Percentiles rank a stretch among this genome's conserved stretches.
phyloP scores from a whole-genome alignment of 2,329 filamentous ascomycete species.

The Ascocoryne sarcoides region DNA sequence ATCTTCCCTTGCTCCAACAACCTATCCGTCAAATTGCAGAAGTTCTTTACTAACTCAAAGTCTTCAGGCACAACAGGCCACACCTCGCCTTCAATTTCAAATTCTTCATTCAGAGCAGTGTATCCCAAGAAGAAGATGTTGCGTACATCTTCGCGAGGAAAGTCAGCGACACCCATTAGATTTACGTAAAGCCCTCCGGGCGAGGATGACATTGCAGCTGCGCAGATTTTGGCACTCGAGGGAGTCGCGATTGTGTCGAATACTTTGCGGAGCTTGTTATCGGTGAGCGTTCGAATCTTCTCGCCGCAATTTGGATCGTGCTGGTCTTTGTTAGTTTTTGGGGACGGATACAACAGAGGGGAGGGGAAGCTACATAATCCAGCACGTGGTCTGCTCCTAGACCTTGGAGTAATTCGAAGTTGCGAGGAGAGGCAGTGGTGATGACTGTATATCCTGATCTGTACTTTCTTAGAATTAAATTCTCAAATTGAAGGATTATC shows the following conservation, averaged over 20 bases:
- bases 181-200: constrained; percentile 44
- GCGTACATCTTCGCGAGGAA: constrained; percentile 21
- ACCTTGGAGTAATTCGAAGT: constrained; percentile 36
- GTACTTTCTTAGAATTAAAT: background rate
- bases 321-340: background rate
- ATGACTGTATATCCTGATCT: constrained; percentile 22
- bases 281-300: background rate
- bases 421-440: constrained; percentile 37
- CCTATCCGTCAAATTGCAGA: constrained; percentile 26
- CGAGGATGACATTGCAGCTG: constrained; percentile 13
- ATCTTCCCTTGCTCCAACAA: constrained; percentile 30
- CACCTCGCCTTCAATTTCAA: constrained; percentile 14
- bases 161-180: constrained; percentile 31
- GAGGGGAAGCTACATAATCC: constrained; percentile 32
- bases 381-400: constrained; percentile 39
- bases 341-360: too few relatives aligned
- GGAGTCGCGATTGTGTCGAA: constrained; percentile 10
- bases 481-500: constrained; percentile 28
- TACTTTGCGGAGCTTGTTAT: background rate
- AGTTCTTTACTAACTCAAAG: constrained; percentile 27
- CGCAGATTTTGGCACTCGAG: constrained; percentile 11
- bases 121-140: constrained; percentile 31
- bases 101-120: constrained; percentile 30
- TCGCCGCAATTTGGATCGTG: background rate
- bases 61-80: constrained; percentile 22